Base-by-base conservation (phyloP, 2,329 filamentous ascomycete species). In the Pestalotiopsis sp. region DNA sequence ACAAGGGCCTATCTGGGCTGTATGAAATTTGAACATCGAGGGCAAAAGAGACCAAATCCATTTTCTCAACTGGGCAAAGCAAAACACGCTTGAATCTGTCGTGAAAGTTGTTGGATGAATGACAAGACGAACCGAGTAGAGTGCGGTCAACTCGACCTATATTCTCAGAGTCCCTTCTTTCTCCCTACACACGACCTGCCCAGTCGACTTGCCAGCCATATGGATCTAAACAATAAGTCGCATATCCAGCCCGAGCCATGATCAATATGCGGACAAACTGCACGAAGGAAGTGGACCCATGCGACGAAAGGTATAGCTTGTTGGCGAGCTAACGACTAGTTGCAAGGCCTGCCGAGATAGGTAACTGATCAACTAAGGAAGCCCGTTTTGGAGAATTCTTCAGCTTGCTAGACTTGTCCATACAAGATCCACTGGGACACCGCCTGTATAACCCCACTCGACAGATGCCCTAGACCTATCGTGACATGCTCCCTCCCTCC, bases 31-130 rank as follows among this genome's bases (percentile, higher is more conserved):
- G 76, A 17, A 77, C 76, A 59, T 74, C 74, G 67, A 83, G 82
- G 5, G 79, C 78, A 71, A 82, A 84, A 59, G 78, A 80, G 66
- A 83, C 73, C 65, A 83, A 75, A 73, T 83, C 82, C 20, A 64
- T 58, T 6, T 41, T 63, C 20, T 17, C 14, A 20, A 36, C 23
- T 14, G 23, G 20, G 20, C 3, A n/a, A n/a, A 14, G 27, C 13
- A 60, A 31, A n/a, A n/a, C 13, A 5, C 7, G n/a, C 20, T 64
- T 49, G 39, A 25, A 6, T 12, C 20, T 36, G 23, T 36, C 38
- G 59, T 39, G n/a, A 62, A 36, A 23, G 38, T 38, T 62, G n/a
- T 14, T 38, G 36, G 11, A 25, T 9, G n/a, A 39, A 41, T 41
- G 31, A 20, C 11, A 36, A 62, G 36, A 11, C 59, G 20, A 38